A percentile compares a stretch with the other conserved stretches of the same genome.
These are phyloP conservation scores for Prunus salicina DNA, from an alignment of 306 rosid genomes.

Conservation along the genomic window DNA sequence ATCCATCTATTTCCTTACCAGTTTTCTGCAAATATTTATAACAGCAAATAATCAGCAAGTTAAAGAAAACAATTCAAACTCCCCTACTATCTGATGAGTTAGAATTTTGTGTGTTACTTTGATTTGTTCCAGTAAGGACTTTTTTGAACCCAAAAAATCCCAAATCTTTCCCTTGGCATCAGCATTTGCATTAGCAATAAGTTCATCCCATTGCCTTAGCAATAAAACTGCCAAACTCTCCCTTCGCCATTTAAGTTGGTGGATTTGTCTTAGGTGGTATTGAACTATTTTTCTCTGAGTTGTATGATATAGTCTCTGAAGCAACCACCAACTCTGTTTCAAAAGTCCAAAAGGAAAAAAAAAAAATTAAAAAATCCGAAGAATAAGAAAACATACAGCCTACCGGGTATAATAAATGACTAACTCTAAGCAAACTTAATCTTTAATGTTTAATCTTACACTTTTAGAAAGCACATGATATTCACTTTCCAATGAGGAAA, in stretches of 20 bases:
- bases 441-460: not conserved
- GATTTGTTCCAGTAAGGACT: slow-evolving; percentile 14
- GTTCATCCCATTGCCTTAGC: not conserved
- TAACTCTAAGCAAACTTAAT: not conserved
- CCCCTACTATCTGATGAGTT: not conserved
- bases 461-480: not conserved
- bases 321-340: not conserved
- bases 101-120: slow-evolving; percentile 7
- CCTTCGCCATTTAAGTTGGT: not conserved
- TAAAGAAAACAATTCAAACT: not conserved
- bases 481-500: not conserved
- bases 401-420: not conserved
- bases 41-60: not conserved
- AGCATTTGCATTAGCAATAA: slow-evolving; percentile 20
- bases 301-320: not conserved
- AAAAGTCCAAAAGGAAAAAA: not conserved
- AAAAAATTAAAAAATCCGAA: not conserved
- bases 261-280: slow-evolving; percentile 2
- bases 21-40: slow-evolving; percentile 8
- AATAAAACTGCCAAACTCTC: not conserved
- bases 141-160: slow-evolving; percentile 17
- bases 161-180: slow-evolving; percentile 1
- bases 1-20: slow-evolving; percentile 11
- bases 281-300: not conserved
- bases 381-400: not conserved